Conservation (phyloP, 352 stramenopile species). For the Phytophthora litchii region DNA sequence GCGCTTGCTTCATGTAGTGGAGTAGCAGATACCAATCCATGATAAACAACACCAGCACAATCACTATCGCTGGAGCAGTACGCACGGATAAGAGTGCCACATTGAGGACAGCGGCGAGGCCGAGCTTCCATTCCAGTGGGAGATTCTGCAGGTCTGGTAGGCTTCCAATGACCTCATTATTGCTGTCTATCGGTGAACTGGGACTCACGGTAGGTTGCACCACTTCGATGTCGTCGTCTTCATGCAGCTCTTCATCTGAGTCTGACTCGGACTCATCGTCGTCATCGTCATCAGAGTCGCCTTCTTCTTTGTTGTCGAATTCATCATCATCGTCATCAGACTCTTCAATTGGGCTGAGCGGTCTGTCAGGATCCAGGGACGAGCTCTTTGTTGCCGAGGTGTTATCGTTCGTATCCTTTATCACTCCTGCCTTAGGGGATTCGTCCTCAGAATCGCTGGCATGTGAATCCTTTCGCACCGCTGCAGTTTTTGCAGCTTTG, state of each 20-base stretch:
- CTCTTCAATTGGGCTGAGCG: constrained; percentile 35
- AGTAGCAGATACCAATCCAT: constrained; percentile 41
- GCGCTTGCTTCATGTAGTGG: constrained; percentile 27
- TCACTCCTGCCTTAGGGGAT: not conserved
- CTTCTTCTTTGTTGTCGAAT: constrained; percentile 45
- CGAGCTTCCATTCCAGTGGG: constrained; percentile 45
- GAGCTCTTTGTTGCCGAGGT: constrained; percentile 18
- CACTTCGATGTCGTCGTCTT: constrained; percentile 33
- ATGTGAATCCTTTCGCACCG: constrained; percentile 27
- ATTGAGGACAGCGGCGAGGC: constrained; percentile 34
- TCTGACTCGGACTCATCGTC: constrained; percentile 44
- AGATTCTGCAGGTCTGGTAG: constrained; percentile 36
- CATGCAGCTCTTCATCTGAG: constrained; percentile 34
- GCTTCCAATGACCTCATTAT: constrained; percentile 9
- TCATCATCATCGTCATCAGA: constrained; percentile 52
- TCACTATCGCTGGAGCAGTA: constrained; percentile 24
- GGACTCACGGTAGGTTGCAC: constrained; percentile 10
- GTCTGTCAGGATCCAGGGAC: constrained; percentile 13
- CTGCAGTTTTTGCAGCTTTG: constrained; percentile 29
- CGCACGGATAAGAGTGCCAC: constrained; percentile 36
- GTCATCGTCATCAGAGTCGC: constrained; percentile 44
- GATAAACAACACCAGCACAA: constrained; percentile 37
- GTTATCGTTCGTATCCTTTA: constrained; percentile 15
- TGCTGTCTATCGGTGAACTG: not conserved
- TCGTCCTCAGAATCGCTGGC: constrained; percentile 29